Percentiles rank a stretch among this genome's conserved stretches.
Evolutionary conservation across 345 rosid species (phyloP).

Genomic region (Citrus reticulata): DNA sequence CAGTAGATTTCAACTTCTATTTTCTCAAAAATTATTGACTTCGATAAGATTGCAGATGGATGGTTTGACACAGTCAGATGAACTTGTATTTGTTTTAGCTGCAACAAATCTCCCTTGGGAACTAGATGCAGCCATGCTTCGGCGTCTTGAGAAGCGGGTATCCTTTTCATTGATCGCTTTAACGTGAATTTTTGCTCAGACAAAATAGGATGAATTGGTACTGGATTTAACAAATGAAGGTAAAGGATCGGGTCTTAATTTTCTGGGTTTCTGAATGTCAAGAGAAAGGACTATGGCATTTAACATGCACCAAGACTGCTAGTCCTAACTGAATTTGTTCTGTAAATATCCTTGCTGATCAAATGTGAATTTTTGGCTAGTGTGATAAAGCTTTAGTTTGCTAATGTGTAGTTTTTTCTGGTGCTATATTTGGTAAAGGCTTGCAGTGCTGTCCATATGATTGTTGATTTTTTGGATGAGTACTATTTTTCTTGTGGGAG

Average conservation of each 20-base stretch:
- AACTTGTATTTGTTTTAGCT: constrained; percentile 94
- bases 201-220: not conserved
- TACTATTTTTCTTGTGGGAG: not conserved
- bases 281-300: not conserved
- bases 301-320: not conserved
- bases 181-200: not conserved
- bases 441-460: not conserved
- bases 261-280: not conserved
- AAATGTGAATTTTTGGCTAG: not conserved
- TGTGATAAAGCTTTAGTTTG: not conserved
- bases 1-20: not conserved
- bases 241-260: not conserved
- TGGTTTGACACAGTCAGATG: constrained; percentile 75
- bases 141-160: constrained; percentile 97
- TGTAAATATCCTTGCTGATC: not conserved
- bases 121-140: constrained; percentile 94
- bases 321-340: not conserved
- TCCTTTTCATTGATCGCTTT: constrained; percentile 36
- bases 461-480: not conserved
- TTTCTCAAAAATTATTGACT: constrained; percentile 20
- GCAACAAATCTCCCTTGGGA: constrained; percentile 99
- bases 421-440: not conserved
- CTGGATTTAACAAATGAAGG: not conserved
- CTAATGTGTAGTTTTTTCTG: not conserved
- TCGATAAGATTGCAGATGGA: constrained; percentile 73